Base-by-base conservation (phyloP, 345 rosid genomes). In the Salix viminalis region DNA sequence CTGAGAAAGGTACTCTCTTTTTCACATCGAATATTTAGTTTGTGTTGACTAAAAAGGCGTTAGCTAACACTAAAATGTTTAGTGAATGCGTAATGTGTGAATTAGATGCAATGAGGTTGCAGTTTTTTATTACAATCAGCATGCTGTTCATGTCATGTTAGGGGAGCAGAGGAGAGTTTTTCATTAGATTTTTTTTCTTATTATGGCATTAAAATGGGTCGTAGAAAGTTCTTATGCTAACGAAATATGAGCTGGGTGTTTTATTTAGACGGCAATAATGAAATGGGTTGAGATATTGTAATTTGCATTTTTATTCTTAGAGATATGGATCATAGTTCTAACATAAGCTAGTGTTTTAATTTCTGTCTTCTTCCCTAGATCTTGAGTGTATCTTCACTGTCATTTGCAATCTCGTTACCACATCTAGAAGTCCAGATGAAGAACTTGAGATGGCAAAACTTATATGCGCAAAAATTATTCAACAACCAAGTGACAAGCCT, bases 381-480 rank as follows among this genome's bases (percentile, higher is more conserved):
- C 88, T 94, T 48, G 98, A 96, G 84, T 96, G 99, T 68, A 85
- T 90, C 85, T 96, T 94, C 90, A 92, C 96, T 61, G 92, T 96
- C 48, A 92, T 96, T 80, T 96, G 98, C 86, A 90, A 90, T 83
- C 88, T 94, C 74, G 98, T 89, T 46, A 83, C 92, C 28, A 91
- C 87, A 78, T 81, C 87, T 19, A 88, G 85, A 56, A 88, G 70
- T 79, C 85, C 86, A 1, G 91, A 88, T 70, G 93, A 96, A 76
- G 86, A 84, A n/a, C 91, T 85, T 75, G 97, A 90, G 86, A 87
- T 92, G 87, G 89, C 92, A 58, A 87, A 91, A 76, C 90, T 86
- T 56, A 84, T 96, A 32, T 88, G 93, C 28, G 79, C 90, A 7
- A 96, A 96, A 86, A 81, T 96, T 61, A 75, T 79, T 81, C 99